Percentiles rank a stretch among this genome's conserved stretches.
Evolutionary conservation across 2,329 filamentous ascomycete genomes (phyloP).

Genomic region (Ophiostoma sp.): DNA sequence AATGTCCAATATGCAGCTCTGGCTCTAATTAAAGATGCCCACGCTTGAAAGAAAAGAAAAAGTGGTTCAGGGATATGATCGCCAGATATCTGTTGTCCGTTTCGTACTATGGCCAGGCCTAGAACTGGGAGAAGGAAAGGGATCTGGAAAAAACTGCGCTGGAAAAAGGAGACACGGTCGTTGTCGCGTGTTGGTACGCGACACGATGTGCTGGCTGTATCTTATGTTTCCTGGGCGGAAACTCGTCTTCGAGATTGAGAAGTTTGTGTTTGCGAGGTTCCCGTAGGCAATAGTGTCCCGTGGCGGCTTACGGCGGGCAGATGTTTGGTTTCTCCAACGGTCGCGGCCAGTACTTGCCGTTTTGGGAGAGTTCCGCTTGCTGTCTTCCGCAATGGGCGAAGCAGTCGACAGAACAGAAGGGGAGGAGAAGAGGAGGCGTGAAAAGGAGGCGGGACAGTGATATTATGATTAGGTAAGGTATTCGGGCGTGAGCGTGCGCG

Average conservation of each 20-base stretch:
- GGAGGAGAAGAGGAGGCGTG: not conserved
- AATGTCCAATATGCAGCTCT: not conserved
- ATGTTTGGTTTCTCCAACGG: not conserved
- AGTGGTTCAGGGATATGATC: conserved; percentile 14
- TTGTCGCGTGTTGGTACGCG: not conserved
- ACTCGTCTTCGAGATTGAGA: too few species aligned
- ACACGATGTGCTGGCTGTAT: not conserved
- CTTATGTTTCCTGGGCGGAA: too few species aligned
- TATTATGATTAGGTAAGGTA: too few species aligned
- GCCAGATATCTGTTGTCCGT: not conserved
- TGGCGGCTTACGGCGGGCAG: not conserved
- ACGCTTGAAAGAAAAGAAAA: not conserved
- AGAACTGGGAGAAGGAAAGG: not conserved
- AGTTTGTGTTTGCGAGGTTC: too few species aligned
- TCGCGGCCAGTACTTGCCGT: not conserved
- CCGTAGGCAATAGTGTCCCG: not conserved
- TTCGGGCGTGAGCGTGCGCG: too few species aligned
- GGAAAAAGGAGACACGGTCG: not conserved
- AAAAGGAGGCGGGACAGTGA: too few species aligned
- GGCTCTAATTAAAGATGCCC: conserved; percentile 10
- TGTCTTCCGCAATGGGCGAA: not conserved
- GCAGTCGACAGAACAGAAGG: too few species aligned
- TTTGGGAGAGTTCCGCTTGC: not conserved
- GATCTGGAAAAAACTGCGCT: not conserved
- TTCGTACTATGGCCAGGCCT: not conserved